Evolutionary conservation across 2,329 filamentous ascomycete species (phyloP), one percentile per base, ranked within the genome.

Genomic region (Xylariaceae sp.): DNA sequence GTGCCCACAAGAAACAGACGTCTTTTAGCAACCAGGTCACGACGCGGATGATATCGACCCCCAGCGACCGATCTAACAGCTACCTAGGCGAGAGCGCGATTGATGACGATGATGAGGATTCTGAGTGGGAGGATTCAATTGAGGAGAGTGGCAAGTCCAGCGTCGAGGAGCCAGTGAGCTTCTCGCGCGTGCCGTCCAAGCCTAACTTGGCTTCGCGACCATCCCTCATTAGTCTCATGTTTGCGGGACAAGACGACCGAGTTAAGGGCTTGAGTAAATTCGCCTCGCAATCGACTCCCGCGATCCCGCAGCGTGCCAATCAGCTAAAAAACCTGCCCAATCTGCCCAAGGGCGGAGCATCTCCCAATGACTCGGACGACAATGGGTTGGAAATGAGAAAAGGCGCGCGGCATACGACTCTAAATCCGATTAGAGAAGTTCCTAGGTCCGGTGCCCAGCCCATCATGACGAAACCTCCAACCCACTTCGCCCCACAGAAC

Each of bases 121-220:
- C 75, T 53, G 84, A 84, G 57, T 83, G 84, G 78, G 80, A 88
- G 69, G 79, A 83, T 69, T 90, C 88, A 0, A 84, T 89, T 18
- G 89, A 89, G 62, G 90, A 95, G 67, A 94, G 89, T 71, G 89
- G 87, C 59, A 88, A 89, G 66, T 90, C 90, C 1, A 95, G 90
- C 71, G 82, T 92, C 55, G 89, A 94, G 62, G 88, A 94, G 62
- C 87, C 85, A 69, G 82, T 85, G 17, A 80, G 91, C 68, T 99
- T 99, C 81, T 87, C 92, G 74, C 88, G 94, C 7, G 92, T 97
- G 53, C 90, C 96, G 73, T 97, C 92, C 47, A 87, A 87, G 73
- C 85, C 87, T 6, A 90, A 96, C 70, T 80, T 97, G 30, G 88
- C 89, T 2, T 96, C 93, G 1, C 86, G 90, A 53, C 88, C 89